phyloP scores from a whole-genome alignment of 2,329 filamentous ascomycete species.

The Orbilia brochopaga region DNA sequence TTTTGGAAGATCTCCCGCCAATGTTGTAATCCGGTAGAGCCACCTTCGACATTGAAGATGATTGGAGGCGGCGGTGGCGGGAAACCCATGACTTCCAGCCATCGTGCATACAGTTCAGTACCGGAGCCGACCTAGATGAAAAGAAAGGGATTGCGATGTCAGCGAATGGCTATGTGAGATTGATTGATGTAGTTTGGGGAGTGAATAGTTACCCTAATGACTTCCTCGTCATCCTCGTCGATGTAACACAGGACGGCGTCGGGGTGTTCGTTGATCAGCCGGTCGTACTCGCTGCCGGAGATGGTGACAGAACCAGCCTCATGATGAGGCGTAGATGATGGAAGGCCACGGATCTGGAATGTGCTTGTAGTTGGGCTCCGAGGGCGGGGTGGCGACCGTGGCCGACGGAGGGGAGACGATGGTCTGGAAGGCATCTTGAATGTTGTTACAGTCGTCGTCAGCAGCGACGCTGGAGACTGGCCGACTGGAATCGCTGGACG shows the following conservation, averaged over 20 bases:
- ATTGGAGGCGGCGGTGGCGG: constrained; percentile 47
- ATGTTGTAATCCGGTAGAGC: constrained; percentile 19
- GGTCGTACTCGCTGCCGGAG: constrained; percentile 52
- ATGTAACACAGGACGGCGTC: constrained; percentile 54
- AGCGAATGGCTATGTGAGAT: constrained; percentile 11
- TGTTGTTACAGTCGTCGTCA: not conserved
- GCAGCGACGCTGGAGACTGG: not conserved
- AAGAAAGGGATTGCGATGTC: not conserved
- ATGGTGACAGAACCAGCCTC: constrained; percentile 43
- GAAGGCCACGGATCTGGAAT: constrained; percentile 47
- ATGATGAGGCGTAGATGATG: constrained; percentile 21
- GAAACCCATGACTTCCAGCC: constrained; percentile 42
- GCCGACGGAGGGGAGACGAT: constrained; percentile 34
- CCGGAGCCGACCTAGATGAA: constrained; percentile 53
- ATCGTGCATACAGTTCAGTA: constrained; percentile 49
- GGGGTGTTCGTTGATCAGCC: constrained; percentile 53
- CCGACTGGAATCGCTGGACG: not conserved
- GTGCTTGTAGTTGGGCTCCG: constrained; percentile 45
- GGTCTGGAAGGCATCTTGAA: constrained; percentile 30
- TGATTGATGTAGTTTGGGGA: constrained; percentile 16
- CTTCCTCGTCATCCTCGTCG: constrained; percentile 55
- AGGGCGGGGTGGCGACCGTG: constrained; percentile 44
- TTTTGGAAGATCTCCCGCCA: constrained; percentile 36
- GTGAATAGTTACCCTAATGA: constrained; percentile 53
- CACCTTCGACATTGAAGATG: constrained; percentile 49